Evolutionary conservation across 352 stramenopile species (phyloP), one percentile per base, ranked within the genome.

Genomic region (Sclerospora graminicola): DNA sequence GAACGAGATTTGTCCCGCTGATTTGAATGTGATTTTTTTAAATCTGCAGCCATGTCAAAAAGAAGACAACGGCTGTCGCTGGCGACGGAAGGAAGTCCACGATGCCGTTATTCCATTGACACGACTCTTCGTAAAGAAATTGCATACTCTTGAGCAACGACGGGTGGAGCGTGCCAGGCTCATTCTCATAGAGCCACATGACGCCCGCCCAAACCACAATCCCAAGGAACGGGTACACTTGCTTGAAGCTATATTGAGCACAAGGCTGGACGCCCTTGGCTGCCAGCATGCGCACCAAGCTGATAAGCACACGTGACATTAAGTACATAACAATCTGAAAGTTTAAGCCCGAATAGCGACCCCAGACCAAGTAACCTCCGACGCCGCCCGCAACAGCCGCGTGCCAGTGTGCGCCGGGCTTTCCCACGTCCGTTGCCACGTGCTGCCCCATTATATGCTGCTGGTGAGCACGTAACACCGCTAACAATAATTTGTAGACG

Each of bases 311-410:
- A 16, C 82, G 76, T 30, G 77, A 82, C 21, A 94, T 55, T 18
- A 94, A 59, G 52, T 94, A 94, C 82, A 94, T 88, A 37, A 89
- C 58, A 57, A 94, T 90, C 64, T 94, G 82, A 62, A 83, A 91
- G 65, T 94, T 94, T 36, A 94, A 78, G 41, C 74, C 55, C 23
- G 78, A 87, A 61, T 94, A 92, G 18, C 75, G 74, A 1, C 74
- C 80, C 82, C 82, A 94, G 14, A 92, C 64, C 29, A 91, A 47
- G 58, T 92, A 89, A 19, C 78, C 82, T 31, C 76, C 82, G 18
- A 91, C 54, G 14, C 59, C 79, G 18, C 82, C 82, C 5, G 79
- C 82, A 16, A 89, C 69, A 1, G 77, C 75, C 26, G 82, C 78
- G 53, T 93, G 77, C 79, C 75, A 89, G 35, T 81, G 79, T 7